Percentiles rank a stretch among this genome's conserved stretches.
Evolutionary conservation across 2,329 filamentous ascomycete genomes (phyloP).

Genomic region (Fusarium oligoseptatum): DNA sequence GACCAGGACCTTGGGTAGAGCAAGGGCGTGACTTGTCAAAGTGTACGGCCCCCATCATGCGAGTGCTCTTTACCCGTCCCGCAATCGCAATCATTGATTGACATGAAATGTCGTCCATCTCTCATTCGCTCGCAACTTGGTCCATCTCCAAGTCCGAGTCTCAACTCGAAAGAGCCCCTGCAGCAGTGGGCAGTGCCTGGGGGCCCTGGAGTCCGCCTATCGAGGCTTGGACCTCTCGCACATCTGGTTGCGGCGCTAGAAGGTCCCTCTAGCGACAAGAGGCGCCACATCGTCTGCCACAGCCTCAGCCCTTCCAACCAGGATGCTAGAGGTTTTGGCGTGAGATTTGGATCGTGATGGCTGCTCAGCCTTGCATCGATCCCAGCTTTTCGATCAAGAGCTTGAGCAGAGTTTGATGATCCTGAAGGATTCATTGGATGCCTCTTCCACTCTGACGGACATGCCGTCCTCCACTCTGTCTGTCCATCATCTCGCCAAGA

Average conservation of each 20-base stretch:
- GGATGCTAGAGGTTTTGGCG: constrained; percentile 11
- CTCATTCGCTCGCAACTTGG: constrained; percentile 21
- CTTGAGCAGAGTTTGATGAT: constrained; percentile 17
- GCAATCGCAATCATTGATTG: constrained; percentile 16
- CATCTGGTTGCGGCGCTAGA: constrained; percentile 1
- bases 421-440: constrained; percentile 42
- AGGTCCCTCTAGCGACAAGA: not conserved
- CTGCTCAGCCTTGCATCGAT: constrained; percentile 43
- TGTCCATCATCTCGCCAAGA: constrained; percentile 21
- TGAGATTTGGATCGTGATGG: not conserved
- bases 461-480: not conserved
- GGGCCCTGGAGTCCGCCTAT: constrained; percentile 18
- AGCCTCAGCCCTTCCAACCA: constrained; percentile 37
- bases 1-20: not conserved
- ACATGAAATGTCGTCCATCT: not conserved
- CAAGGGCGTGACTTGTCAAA: constrained; percentile 15
- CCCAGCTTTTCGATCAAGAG: constrained; percentile 1
- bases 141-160: constrained; percentile 6
- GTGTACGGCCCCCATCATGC: constrained; percentile 23
- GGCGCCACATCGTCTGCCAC: constrained; percentile 21
- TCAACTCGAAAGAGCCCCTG: constrained; percentile 3
- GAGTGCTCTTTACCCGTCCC: constrained; percentile 27
- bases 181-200: constrained; percentile 35
- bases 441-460: constrained; percentile 37
- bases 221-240: constrained; percentile 39